phyloP scores from a whole-genome alignment of 805 yeast species.

The Lipomyces kockii region DNA sequence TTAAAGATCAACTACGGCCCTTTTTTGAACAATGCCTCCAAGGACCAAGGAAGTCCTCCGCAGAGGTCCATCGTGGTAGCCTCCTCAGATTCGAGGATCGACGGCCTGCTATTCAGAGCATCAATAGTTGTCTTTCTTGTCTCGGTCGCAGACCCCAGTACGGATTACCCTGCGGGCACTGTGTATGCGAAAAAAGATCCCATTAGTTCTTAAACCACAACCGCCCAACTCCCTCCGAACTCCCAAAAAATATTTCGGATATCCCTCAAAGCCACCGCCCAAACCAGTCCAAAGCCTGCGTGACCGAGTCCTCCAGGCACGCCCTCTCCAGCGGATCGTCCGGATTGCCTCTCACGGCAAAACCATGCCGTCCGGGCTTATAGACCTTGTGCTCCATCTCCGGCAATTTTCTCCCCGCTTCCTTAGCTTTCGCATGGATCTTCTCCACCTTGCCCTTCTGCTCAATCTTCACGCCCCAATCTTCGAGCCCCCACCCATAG shows the following conservation, averaged over 20 bases:
- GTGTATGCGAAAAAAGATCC: too few relatives aligned
- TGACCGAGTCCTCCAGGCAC: constrained; percentile 8
- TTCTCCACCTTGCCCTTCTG: constrained; percentile 5
- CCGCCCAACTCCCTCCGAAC: constrained; percentile 2
- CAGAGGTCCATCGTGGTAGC: too few relatives aligned
- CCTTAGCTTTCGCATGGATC: constrained; percentile 5
- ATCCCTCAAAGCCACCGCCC: constrained; percentile 10
- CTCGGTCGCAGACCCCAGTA: too few relatives aligned
- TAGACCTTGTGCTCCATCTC: constrained; percentile 11
- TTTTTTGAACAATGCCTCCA: too few relatives aligned
- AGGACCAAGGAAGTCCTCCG: too few relatives aligned
- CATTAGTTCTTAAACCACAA: too few relatives aligned
- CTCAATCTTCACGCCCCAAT: constrained; percentile 1
- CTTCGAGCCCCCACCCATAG: constrained; percentile 8
- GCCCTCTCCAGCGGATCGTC: constrained; percentile 9
- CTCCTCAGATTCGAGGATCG: too few relatives aligned
- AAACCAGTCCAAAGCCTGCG: constrained; percentile 8
- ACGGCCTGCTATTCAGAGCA: too few relatives aligned
- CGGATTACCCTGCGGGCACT: too few relatives aligned
- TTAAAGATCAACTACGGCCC: too few relatives aligned
- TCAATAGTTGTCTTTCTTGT: too few relatives aligned
- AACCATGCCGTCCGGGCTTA: constrained; percentile 8
- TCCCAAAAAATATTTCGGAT: too few relatives aligned
- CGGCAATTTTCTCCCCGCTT: constrained; percentile 7
- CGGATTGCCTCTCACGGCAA: constrained; percentile 12